Conservation (phyloP, 805 yeast genomes). For the Myxozyma kluyveri region DNA sequence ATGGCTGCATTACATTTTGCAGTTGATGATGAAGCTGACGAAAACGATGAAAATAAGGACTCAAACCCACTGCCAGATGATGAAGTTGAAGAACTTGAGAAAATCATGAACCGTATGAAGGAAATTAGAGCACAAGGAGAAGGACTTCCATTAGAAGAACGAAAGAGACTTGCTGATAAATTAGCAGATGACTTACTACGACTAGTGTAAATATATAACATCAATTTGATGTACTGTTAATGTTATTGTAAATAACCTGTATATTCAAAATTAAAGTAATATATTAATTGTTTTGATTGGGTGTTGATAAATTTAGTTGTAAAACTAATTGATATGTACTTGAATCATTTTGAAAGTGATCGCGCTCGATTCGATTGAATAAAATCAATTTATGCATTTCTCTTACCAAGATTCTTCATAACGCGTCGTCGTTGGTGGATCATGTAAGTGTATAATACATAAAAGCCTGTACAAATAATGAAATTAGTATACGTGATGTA, state of each 20-base stretch:
- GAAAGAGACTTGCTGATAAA: conserved; percentile 37
- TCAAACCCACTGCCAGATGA: conserved; percentile 16
- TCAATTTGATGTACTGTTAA: no score
- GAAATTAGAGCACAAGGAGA: conserved; percentile 32
- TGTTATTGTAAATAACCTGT: neutral
- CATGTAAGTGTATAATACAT: conserved; percentile 82
- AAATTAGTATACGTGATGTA: neutral
- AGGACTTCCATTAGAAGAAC: conserved; percentile 34
- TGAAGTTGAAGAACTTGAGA: conserved; percentile 35
- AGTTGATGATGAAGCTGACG: conserved; percentile 5
- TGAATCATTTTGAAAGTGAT: no score
- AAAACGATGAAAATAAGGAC: conserved; percentile 5
- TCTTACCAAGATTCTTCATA: conserved; percentile 35
- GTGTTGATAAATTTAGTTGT: no score
- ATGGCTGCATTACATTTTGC: conserved; percentile 29
- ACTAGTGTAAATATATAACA: conserved; percentile 8
- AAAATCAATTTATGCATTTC: conserved; percentile 3
- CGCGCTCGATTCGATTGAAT: neutral
- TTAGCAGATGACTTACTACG: conserved; percentile 37
- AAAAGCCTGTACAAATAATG: conserved; percentile 43
- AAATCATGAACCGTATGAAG: conserved; percentile 33
- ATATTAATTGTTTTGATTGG: neutral
- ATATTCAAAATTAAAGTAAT: neutral
- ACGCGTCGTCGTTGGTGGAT: conserved; percentile 80
- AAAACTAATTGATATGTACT: no score